Base-by-base conservation (phyloP, 768 basidiomycete species). In the Rhodosporidiobolus sp. region DNA sequence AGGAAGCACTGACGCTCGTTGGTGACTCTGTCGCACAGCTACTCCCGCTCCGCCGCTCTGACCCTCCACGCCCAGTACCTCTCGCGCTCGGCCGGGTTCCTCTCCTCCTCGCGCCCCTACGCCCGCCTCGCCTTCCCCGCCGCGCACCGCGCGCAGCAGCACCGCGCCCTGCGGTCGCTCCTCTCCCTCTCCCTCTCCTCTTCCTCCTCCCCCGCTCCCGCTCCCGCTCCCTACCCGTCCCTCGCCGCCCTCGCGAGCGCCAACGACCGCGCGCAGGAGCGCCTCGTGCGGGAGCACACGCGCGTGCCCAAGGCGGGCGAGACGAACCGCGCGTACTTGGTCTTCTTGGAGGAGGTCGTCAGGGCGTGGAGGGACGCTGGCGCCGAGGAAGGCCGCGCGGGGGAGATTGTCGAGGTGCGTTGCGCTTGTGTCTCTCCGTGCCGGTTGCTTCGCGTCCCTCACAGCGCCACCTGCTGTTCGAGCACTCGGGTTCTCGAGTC, bases 321-420 rank as follows among this genome's bases (percentile, higher is more conserved):
- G 60, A 49, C 65, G n/a, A 77, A 77, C 46, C 0, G 17, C n/a
- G 34, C 14, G 14, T 69, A 73, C 35, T 58, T 76, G 32, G 28
- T 34, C 16, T 77, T 76, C 53, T 26, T 77, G 9, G 77, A 77
- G 28, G 49, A 66, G 52, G 66, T 69, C 14, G 66, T 64, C n/a
- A 57, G 67, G 50, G 52, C 60, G 2, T 77, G 74, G 75, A 38
- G 52, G 55, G 30, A 3, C 26, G 10, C 50, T 1, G 75, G 75
- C 0, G 46, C 17, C 12, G 19, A 6, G 26, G 26, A 17, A 19
- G 38, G 26, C 0, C 63, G 49, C 3, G 69, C 63, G 10, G 32
- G 9, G 9, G 69, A 55, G 43, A 49, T 76, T 6, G 43, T 71
- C 30, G 75, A 77, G 65, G 73, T 77, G 43, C 53, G 73, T 53